Conservation (phyloP, 495 filamentous ascomycete species). For the Penicillium ucsense region DNA sequence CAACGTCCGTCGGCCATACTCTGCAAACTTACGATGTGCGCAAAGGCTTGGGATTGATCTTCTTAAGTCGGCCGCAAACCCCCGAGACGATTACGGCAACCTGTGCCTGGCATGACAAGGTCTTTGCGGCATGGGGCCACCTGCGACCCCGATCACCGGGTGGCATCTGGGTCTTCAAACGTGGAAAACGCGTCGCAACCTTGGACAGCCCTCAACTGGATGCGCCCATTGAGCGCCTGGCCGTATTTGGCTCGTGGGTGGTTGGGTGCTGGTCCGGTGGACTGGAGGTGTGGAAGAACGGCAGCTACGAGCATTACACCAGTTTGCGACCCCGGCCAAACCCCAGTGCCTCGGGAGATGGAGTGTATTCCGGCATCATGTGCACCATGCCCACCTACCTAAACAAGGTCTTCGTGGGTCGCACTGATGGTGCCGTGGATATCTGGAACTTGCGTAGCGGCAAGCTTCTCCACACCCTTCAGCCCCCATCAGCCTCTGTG, state of each 20-base stretch:
- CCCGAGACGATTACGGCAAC: conserved; percentile 79
- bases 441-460: conserved; percentile 95
- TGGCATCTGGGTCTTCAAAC: conserved; percentile 88
- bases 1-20: conserved; percentile 79
- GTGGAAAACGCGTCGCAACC: conserved; percentile 77
- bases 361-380: conserved; percentile 59
- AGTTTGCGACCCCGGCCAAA: conserved; percentile 48
- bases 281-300: conserved; percentile 81
- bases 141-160: conserved; percentile 34
- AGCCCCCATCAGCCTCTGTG: conserved; percentile 53
- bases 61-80: conserved; percentile 82
- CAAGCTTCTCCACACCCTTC: conserved; percentile 76
- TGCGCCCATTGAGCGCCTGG: conserved; percentile 64
- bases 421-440: conserved; percentile 79
- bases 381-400: conserved; percentile 84
- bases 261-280: conserved; percentile 65
- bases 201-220: conserved; percentile 54
- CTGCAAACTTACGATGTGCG: conserved; percentile 93
- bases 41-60: conserved; percentile 80
- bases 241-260: conserved; percentile 87
- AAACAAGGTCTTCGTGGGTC: conserved; percentile 88
- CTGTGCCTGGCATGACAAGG: conserved; percentile 73
- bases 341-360: conserved; percentile 34
- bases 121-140: conserved; percentile 79
- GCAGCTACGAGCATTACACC: conserved; percentile 82